Conservation (phyloP, 1,139 yeast species). For the Yamadazyma conglobata region DNA sequence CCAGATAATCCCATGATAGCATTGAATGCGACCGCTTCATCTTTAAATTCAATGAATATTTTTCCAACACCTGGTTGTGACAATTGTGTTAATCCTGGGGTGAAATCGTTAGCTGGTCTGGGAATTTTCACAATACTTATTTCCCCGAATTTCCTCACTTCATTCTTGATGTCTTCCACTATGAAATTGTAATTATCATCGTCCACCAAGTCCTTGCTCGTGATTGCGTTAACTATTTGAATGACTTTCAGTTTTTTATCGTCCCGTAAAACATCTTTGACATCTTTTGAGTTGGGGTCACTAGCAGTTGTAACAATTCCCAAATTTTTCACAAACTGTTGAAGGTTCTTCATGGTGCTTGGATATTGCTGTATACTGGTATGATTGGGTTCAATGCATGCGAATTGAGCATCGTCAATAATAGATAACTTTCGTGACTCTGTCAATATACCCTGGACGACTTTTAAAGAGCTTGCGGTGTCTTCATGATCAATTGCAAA, state of each 20-base stretch:
- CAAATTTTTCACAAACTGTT: slow-evolving; percentile 33
- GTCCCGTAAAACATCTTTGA: slow-evolving; percentile 4
- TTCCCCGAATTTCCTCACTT: slow-evolving; percentile 51
- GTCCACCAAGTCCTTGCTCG: slow-evolving; percentile 60
- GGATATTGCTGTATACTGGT: slow-evolving; percentile 38
- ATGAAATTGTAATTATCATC: slow-evolving; percentile 49
- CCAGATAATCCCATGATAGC: slow-evolving; percentile 71
- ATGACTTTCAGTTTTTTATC: slow-evolving; percentile 54
- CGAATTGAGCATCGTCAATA: slow-evolving; percentile 27
- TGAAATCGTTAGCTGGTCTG: slow-evolving; percentile 52
- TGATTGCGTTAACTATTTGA: slow-evolving; percentile 62
- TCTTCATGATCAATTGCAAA: slow-evolving; percentile 21
- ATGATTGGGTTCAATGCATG: slow-evolving; percentile 28
- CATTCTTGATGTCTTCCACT: slow-evolving; percentile 48
- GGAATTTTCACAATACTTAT: slow-evolving; percentile 63
- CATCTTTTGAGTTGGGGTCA: neutral
- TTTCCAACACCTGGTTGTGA: slow-evolving; percentile 65
- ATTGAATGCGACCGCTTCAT: slow-evolving; percentile 46
- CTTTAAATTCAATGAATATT: slow-evolving; percentile 62
- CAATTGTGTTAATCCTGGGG: slow-evolving; percentile 43
- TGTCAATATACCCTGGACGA: slow-evolving; percentile 15
- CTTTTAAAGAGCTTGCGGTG: slow-evolving; percentile 14
- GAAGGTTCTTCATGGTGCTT: slow-evolving; percentile 30
- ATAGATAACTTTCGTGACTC: slow-evolving; percentile 8
- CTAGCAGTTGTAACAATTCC: slow-evolving; percentile 19